Conservation (phyloP, 2,329 filamentous ascomycete species). For the Zasmidium cellare region DNA sequence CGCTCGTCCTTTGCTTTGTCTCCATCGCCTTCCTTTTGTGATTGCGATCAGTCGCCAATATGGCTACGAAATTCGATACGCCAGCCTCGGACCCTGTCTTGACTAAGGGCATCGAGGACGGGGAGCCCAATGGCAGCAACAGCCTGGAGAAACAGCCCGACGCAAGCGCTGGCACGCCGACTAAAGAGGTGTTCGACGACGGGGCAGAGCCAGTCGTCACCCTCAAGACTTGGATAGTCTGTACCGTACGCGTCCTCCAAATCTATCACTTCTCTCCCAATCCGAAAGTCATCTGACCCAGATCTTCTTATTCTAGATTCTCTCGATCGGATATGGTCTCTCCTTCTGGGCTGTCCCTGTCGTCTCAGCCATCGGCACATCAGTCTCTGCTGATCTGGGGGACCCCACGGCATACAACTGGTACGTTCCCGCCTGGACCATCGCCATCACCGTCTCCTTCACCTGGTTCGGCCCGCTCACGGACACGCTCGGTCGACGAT, state of each 20-base stretch:
- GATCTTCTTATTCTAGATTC: constrained; percentile 20
- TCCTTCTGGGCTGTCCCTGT: constrained; percentile 37
- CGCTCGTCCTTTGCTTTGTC: not conserved
- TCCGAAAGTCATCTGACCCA: not conserved
- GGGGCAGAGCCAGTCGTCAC: constrained; percentile 19
- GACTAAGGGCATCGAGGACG: not conserved
- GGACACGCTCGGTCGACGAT: constrained; percentile 50
- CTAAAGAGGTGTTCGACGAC: constrained; percentile 10
- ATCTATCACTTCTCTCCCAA: not conserved
- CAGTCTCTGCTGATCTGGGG: constrained; percentile 31
- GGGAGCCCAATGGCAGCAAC: not conserved
- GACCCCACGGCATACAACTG: constrained; percentile 32
- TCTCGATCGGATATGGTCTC: constrained; percentile 37
- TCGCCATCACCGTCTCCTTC: constrained; percentile 23
- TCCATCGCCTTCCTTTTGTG: not conserved
- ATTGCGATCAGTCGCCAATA: not conserved
- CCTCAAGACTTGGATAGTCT: constrained; percentile 26
- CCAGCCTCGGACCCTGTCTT: not conserved
- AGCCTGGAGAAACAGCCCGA: not conserved
- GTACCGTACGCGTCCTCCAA: constrained; percentile 13
- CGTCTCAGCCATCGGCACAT: constrained; percentile 29
- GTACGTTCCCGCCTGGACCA: constrained; percentile 32
- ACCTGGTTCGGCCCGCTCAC: constrained; percentile 42
- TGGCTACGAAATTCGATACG: not conserved
- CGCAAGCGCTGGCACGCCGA: constrained; percentile 3